phyloP scores from a whole-genome alignment of 73 alveolate genomes.

The Loxodes magnus region DNA sequence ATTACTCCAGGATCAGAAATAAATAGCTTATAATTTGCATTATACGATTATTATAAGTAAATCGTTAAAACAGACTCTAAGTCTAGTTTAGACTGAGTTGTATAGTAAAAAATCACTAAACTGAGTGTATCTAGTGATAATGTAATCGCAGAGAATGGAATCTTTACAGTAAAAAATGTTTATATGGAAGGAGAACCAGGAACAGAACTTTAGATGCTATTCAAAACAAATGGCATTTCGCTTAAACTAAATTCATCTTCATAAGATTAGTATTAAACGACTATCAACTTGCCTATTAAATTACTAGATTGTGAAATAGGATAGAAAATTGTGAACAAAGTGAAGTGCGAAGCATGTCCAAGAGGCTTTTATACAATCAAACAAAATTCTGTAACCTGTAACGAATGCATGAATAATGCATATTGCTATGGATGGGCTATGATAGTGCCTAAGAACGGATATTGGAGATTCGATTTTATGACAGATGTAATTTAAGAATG shows the following conservation, averaged over 20 bases:
- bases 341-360: neutral
- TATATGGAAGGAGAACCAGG: neutral
- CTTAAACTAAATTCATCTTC: neutral
- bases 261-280: neutral
- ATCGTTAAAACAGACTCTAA: no score
- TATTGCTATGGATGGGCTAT: neutral
- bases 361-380: neutral
- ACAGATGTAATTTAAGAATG: neutral
- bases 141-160: neutral
- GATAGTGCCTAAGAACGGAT: conserved; percentile 1
- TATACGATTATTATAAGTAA: no score
- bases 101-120: no score
- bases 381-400: neutral
- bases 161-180: neutral
- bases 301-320: neutral
- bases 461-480: neutral
- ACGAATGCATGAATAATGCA: conserved; percentile 1
- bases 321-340: neutral
- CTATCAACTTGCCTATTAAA: neutral
- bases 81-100: no score
- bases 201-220: neutral
- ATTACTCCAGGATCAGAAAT: no score
- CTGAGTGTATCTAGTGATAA: no score
- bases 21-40: no score
- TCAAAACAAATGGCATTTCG: neutral